Evolutionary conservation across 225 moss, liverwort and hornwort species (phyloP).

Genomic region (Marchantia paleacea): DNA sequence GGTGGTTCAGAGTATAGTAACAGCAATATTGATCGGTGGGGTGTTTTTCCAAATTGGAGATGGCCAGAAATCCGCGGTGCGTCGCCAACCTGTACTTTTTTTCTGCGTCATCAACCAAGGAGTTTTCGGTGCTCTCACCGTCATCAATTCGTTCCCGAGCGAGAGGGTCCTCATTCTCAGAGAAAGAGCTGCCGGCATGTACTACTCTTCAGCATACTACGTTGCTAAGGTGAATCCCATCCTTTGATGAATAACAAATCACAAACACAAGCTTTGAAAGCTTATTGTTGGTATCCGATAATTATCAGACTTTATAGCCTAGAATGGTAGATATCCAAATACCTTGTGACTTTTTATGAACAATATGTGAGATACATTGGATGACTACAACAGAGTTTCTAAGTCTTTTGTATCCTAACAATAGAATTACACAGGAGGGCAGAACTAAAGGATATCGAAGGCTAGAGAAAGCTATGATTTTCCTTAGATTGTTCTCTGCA

Average conservation of each 20-base stretch:
- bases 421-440: too few species aligned
- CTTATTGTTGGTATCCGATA: background rate
- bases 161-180: slow-evolving; percentile 72
- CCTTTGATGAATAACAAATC: too few species aligned
- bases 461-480: too few species aligned
- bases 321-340: too few species aligned
- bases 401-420: too few species aligned
- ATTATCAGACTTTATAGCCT: background rate
- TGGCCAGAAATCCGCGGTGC: slow-evolving; percentile 56
- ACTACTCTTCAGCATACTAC: slow-evolving; percentile 85
- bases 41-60: slow-evolving; percentile 84
- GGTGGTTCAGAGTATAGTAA: slow-evolving; percentile 62
- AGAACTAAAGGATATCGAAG: too few species aligned
- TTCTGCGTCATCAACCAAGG: slow-evolving; percentile 95
- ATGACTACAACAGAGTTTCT: too few species aligned
- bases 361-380: too few species aligned
- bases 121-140: slow-evolving; percentile 79
- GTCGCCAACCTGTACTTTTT: slow-evolving; percentile 83
- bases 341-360: too few species aligned
- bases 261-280: too few species aligned
- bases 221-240: slow-evolving; percentile 64
- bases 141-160: slow-evolving; percentile 86
- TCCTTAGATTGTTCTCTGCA: too few species aligned
- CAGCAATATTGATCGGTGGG: slow-evolving; percentile 74
- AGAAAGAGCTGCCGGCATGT: slow-evolving; percentile 91